A percentile compares a stretch with the other conserved stretches of the same genome.
These are phyloP conservation scores for Thraustotheca clavata DNA, from an alignment of 352 stramenopile genomes.

Conservation along the genomic window DNA sequence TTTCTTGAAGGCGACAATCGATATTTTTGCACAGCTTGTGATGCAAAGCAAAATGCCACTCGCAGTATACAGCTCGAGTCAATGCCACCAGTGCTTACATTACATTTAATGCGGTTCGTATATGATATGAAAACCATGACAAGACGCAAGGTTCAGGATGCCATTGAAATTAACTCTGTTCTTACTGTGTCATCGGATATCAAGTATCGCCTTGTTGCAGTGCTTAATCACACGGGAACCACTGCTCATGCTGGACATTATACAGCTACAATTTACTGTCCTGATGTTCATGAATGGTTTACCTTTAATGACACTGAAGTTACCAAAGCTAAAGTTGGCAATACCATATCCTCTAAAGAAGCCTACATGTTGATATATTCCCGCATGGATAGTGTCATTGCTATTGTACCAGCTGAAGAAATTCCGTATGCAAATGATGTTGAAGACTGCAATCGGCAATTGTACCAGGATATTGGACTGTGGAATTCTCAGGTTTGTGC, in stretches of 20 bases:
- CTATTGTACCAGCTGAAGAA: constrained; percentile 27
- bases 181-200: constrained; percentile 49
- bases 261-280: constrained; percentile 67
- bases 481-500: constrained; percentile 47
- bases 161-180: constrained; percentile 74
- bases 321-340: constrained; percentile 38
- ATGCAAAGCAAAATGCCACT: constrained; percentile 64
- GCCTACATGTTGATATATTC: constrained; percentile 84
- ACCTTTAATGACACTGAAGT: constrained; percentile 78
- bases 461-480: constrained; percentile 43
- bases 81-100: constrained; percentile 56
- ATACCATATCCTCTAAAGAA: constrained; percentile 66
- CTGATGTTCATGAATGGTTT: constrained; percentile 47
- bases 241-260: constrained; percentile 80
- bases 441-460: constrained; percentile 28
- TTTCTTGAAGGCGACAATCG: constrained; percentile 79
- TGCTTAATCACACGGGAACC: constrained; percentile 77
- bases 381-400: constrained; percentile 31
- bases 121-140: constrained; percentile 61
- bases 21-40: constrained; percentile 76
- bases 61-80: constrained; percentile 62
- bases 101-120: constrained; percentile 82
- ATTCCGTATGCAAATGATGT: constrained; percentile 50
- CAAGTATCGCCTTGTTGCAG: constrained; percentile 61
- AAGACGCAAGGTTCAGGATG: constrained; percentile 84